These are phyloP conservation scores for Neurospora sp. DNA, from an alignment of 495 filamentous ascomycete species.

Conservation along the genomic window DNA sequence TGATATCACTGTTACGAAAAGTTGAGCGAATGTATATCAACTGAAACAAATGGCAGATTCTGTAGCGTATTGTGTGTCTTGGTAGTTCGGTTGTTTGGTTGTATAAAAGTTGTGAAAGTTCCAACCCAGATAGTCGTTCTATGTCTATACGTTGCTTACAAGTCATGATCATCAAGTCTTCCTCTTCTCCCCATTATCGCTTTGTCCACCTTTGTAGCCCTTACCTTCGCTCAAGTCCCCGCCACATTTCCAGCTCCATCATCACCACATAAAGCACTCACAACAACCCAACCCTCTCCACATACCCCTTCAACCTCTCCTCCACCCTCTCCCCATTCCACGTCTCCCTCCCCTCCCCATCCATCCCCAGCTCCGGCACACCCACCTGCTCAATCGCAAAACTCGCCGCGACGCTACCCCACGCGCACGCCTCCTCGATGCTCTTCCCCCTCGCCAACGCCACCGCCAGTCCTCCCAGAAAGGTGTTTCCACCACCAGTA, in stretches of 20 bases:
- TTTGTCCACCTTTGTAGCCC: not conserved
- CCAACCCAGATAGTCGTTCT: not conserved
- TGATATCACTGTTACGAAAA: not conserved
- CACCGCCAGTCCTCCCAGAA: slow-evolving; percentile 73
- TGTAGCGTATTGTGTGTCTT: not conserved
- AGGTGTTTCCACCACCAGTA: slow-evolving; percentile 92
- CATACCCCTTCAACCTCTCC: slow-evolving; percentile 44
- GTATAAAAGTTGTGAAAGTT: not conserved
- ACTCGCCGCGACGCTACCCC: slow-evolving; percentile 78
- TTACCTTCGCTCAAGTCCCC: not conserved
- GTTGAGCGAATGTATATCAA: not conserved
- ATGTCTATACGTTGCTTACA: not conserved
- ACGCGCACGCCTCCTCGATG: slow-evolving; percentile 60
- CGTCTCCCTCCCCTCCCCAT: slow-evolving; percentile 48
- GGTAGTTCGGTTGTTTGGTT: not conserved
- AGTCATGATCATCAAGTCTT: not conserved
- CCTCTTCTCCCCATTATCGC: not conserved
- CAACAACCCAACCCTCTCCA: slow-evolving; percentile 9
- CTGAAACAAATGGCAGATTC: not conserved
- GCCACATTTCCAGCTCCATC: not conserved
- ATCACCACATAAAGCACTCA: not conserved
- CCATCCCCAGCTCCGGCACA: slow-evolving; percentile 50
- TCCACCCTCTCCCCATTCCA: slow-evolving; percentile 63
- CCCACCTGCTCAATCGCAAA: slow-evolving; percentile 94
- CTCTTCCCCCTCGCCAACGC: slow-evolving; percentile 54